phyloP scores from a whole-genome alignment of 371 early-diverging fungal genomes.

The Mucor ambiguus region DNA sequence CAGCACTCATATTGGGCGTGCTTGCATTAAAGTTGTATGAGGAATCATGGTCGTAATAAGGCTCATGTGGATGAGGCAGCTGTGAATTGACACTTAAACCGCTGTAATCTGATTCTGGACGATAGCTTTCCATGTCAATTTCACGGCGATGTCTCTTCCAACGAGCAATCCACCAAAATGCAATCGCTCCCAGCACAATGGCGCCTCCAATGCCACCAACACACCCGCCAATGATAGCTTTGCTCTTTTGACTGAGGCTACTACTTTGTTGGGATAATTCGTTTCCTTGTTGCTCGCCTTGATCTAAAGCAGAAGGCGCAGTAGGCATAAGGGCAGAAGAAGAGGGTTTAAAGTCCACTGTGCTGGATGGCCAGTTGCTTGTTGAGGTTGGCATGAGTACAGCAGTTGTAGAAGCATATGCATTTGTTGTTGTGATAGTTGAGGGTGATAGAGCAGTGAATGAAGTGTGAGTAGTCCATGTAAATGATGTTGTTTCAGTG shows the following conservation, averaged over 20 bases:
- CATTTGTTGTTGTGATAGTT: neutral
- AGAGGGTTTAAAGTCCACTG: neutral
- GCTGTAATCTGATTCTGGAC: conserved; percentile 16
- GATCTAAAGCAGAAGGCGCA: neutral
- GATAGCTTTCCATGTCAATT: conserved; percentile 17
- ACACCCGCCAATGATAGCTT: conserved; percentile 31
- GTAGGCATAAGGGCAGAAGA: neutral
- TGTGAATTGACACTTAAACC: neutral
- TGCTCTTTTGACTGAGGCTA: conserved; percentile 10
- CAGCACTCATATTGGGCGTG: neutral
- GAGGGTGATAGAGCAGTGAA: neutral
- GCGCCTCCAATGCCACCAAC: conserved; percentile 23
- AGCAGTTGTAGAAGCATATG: neutral
- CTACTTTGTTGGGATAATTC: neutral
- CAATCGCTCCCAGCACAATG: conserved; percentile 2
- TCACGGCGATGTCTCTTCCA: conserved; percentile 10
- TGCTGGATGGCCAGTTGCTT: neutral
- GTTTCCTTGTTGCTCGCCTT: neutral
- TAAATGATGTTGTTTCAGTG: neutral
- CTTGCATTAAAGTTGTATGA: neutral
- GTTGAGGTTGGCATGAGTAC: neutral
- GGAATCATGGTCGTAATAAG: neutral
- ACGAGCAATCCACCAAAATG: neutral
- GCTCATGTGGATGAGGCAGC: neutral
- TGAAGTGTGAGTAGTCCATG: neutral